Base-by-base conservation (phyloP, 83 land plant genomes). In the Picea abies region DNA sequence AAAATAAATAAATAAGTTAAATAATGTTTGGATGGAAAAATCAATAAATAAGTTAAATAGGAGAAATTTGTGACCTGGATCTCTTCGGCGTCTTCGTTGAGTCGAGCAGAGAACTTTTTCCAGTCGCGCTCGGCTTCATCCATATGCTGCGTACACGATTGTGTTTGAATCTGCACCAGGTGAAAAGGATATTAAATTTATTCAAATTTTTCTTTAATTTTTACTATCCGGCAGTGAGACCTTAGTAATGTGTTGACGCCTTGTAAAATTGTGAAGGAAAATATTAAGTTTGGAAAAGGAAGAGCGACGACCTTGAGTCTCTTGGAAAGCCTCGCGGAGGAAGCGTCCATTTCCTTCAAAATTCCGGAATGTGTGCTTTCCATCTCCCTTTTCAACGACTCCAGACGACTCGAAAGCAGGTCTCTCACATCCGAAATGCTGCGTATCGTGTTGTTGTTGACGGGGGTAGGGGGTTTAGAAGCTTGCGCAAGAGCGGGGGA, bases 281-380 rank as follows among this genome's bases (percentile, higher is more conserved):
- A 49, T 8, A 49, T 49, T 9, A 49, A 49, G 44, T 49, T 9
- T 8, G 8, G 52, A 2, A 1, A 49, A 49, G 52, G 52, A 49
- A 9, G 52, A 9, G 52, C 52, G 11, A 49, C 39, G 49, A 90
- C 92, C 92, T 90, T 88, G 81, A 82, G 83, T 52, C 90, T 80
- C 62, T 91, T 91, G 60, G 88, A 76, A 76, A 91, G 81, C 70
- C 90, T 83, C 22, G 85, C 77, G 11, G 81, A 37, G 58, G 87
- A 88, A 19, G 90, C 83, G 14, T 86, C 93, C 71, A 88, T 15
- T 56, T 91, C 93, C 84, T 86, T 88, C 56, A 83, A 70, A 58
- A 91, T 49, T 77, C 83, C 89, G 25, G 88, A 26, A 65, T 91
- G 88, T 22, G 84, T 84, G 65, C 26, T 76, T 29, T 91, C 90